These are phyloP conservation scores for Scedosporium apiospermum DNA, from an alignment of 2,329 filamentous ascomycete genomes.

Conservation along the genomic window DNA sequence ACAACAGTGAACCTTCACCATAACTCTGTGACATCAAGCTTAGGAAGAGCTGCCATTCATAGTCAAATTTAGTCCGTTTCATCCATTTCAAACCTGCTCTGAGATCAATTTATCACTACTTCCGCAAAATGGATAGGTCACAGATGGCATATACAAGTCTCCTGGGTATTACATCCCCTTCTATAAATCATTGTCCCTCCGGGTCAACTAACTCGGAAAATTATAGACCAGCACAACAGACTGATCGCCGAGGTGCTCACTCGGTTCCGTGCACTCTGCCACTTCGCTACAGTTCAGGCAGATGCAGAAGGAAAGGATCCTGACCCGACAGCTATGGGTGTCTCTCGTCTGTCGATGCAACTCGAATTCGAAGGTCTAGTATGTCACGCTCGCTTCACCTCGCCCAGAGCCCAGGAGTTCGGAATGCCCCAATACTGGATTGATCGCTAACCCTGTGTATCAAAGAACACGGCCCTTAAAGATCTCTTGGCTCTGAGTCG, in stretches of 20 bases:
- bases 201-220: not conserved
- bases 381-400: not conserved
- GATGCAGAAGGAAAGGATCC: conserved; percentile 21
- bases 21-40: no score
- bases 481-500: conserved; percentile 33
- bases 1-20: no score
- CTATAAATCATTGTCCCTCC: not conserved
- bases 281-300: conserved; percentile 32
- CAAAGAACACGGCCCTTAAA: conserved; percentile 32
- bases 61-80: not conserved
- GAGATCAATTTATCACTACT: not conserved
- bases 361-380: conserved; percentile 35
- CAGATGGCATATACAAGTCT: conserved; percentile 23
- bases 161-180: conserved; percentile 20
- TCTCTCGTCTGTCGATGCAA: conserved; percentile 33
- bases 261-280: conserved; percentile 32
- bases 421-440: not conserved
- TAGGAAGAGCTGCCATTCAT: no score
- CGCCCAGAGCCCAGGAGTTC: not conserved
- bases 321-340: conserved; percentile 30
- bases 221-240: conserved; percentile 33
- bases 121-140: conserved; percentile 21
- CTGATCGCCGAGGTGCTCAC: conserved; percentile 34
- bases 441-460: not conserved
- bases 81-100: not conserved